Evolutionary conservation across 495 filamentous ascomycete species (phyloP), one percentile per base, ranked within the genome.

Genomic region (Penicillium fimorum): DNA sequence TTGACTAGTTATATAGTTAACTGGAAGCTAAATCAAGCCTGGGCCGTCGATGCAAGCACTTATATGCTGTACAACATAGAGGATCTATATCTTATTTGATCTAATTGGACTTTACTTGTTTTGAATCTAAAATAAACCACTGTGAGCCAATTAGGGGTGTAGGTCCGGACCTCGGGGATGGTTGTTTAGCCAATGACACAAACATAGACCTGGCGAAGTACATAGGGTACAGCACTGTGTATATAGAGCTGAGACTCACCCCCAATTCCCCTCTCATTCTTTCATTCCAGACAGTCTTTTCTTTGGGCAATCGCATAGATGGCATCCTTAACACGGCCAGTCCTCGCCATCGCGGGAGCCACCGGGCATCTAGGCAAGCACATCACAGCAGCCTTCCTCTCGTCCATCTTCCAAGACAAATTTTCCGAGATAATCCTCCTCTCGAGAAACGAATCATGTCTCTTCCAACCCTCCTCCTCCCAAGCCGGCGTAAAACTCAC

Each of bases 291-390:
- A 33, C 13, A 24, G 15, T 8, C 6, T 24, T 2, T 17, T 3
- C 13, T 38, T 8, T 17, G 4, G 4, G 8, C 12, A n/a, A 46
- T n/a, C 9, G 18, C 6, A 25, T 11, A 49, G 12, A 51, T 51
- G 49, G 25, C 49, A n/a, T 27, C 35, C 9, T 8, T 15, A 29
- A 30, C 52, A 30, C 46, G 52, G 30, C 56, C 60, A 22, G 60
- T 63, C 32, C 57, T 69, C 22, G 64, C 64, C n/a, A 65, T 69
- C 49, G 64, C 67, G 42, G 64, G 65, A 40, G 60, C 62, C 42
- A 63, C 62, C 20, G 64, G 67, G 22, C 60, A 70, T 50, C 55
- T 69, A 4, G 67, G 67, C 30, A 50, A 58, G 18, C 60, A 62
- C 43, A 50, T 70, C 24, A 55, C 62, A 13, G 48, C 56, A 0